These are phyloP conservation scores for Coriaria nepalensis DNA, from an alignment of 306 rosid genomes.

Conservation along the genomic window DNA sequence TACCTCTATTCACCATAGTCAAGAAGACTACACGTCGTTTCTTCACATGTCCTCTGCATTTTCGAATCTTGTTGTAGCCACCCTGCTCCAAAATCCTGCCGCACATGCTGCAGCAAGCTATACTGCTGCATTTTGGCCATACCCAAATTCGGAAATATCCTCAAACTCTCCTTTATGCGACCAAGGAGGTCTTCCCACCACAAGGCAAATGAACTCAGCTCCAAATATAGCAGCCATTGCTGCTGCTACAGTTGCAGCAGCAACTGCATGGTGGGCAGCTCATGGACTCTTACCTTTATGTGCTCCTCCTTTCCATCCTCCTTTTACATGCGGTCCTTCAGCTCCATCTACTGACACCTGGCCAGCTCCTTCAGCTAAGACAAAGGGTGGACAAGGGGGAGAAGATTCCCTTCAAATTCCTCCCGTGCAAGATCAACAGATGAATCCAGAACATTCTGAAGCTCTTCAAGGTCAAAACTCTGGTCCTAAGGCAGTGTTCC, in stretches of 20 bases:
- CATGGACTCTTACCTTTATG: slow-evolving; percentile 85
- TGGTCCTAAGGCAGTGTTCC: slow-evolving; percentile 34
- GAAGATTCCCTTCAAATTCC: slow-evolving; percentile 32
- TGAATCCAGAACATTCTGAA: slow-evolving; percentile 35
- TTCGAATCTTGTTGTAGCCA: slow-evolving; percentile 58
- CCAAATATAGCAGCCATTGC: slow-evolving; percentile 76
- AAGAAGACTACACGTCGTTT: slow-evolving; percentile 46
- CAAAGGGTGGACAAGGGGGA: slow-evolving; percentile 32
- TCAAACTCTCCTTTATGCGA: slow-evolving; percentile 36
- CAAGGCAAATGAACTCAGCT: slow-evolving; percentile 43
- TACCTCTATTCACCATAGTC: slow-evolving; percentile 28
- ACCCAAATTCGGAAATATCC: slow-evolving; percentile 36
- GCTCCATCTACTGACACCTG: slow-evolving; percentile 32
- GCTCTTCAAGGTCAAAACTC: slow-evolving; percentile 41
- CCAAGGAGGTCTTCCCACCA: slow-evolving; percentile 34
- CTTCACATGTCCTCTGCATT: slow-evolving; percentile 56
- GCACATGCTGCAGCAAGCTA: slow-evolving; percentile 89
- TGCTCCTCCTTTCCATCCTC: slow-evolving; percentile 65
- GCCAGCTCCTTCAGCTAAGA: slow-evolving; percentile 27
- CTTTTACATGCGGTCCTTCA: slow-evolving; percentile 33
- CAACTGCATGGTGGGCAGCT: slow-evolving; percentile 97
- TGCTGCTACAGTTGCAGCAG: slow-evolving; percentile 83
- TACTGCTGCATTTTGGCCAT: slow-evolving; percentile 76
- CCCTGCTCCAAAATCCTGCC: slow-evolving; percentile 78
- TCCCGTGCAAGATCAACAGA: slow-evolving; percentile 35